These are phyloP conservation scores for Phellinidium pouzarii DNA, from an alignment of 1,284 basidiomycete genomes.

Conservation along the genomic window DNA sequence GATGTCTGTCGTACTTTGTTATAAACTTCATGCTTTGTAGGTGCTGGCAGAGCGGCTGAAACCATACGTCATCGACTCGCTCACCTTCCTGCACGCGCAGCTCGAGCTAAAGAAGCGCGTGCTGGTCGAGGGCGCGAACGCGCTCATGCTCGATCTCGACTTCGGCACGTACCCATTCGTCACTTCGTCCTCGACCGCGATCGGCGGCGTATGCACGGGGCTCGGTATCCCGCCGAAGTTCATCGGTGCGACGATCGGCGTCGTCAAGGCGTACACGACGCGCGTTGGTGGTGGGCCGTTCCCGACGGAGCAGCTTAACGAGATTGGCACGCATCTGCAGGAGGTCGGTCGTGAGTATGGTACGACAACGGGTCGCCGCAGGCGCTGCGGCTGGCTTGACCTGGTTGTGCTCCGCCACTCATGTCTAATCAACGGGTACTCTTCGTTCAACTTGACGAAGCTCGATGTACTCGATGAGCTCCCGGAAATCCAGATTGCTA, in stretches of 20 bases:
- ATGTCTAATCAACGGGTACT: constrained; percentile 93
- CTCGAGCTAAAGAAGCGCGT: constrained; percentile 72
- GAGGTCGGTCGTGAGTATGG: constrained; percentile 93
- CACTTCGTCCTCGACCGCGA: constrained; percentile 87
- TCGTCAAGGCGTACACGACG: constrained; percentile 97
- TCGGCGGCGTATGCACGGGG: constrained; percentile 95
- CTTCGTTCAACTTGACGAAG: constrained; percentile 91
- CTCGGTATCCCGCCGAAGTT: constrained; percentile 88
- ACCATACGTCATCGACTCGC: constrained; percentile 87
- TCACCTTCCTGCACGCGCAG: constrained; percentile 80
- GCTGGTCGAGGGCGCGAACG: constrained; percentile 96
- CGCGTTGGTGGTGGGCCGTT: constrained; percentile 97
- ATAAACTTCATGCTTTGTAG: constrained; percentile 31
- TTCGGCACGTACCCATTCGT: constrained; percentile 98
- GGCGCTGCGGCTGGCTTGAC: constrained; percentile 97
- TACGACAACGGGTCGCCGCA: constrained; percentile 84
- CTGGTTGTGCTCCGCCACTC: constrained; percentile 94
- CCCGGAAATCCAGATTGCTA: constrained; percentile 83
- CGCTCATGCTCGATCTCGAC: constrained; percentile 96
- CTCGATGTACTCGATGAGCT: constrained; percentile 88
- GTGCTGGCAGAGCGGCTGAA: constrained; percentile 79
- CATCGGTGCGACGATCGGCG: constrained; percentile 84
- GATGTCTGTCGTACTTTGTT: neutral
- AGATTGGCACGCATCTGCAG: constrained; percentile 83
- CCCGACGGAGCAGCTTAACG: constrained; percentile 91